Evolutionary conservation across 2,329 filamentous ascomycete species (phyloP).

Genomic region (Sordariomycetes sp.): DNA sequence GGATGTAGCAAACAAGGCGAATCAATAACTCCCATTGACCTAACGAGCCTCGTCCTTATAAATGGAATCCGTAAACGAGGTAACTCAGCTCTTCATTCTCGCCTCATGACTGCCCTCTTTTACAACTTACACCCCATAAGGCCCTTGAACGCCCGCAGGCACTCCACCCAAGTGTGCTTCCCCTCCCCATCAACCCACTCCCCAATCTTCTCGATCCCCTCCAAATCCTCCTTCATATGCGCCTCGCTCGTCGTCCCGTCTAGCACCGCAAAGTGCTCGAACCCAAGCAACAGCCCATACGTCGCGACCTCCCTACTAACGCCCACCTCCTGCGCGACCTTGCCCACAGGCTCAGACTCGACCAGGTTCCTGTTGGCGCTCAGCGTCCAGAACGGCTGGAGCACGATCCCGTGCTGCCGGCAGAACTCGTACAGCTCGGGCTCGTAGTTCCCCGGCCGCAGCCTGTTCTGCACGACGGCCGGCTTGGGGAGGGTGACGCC

Average conservation of each 20-base stretch:
- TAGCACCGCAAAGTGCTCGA: constrained; percentile 26
- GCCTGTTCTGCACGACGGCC: constrained; percentile 63
- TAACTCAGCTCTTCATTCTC: background rate
- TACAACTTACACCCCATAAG: background rate
- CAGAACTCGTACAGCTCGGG: constrained; percentile 39
- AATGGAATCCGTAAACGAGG: background rate
- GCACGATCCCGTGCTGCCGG: constrained; percentile 24
- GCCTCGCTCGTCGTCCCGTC: constrained; percentile 29
- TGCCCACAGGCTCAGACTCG: constrained; percentile 27
- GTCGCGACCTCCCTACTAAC: constrained; percentile 26
- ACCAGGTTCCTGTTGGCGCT: constrained; percentile 29
- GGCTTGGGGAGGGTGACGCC: constrained; percentile 22
- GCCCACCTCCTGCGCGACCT: constrained; percentile 27
- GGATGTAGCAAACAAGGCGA: background rate
- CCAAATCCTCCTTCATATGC: constrained; percentile 36
- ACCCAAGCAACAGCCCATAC: constrained; percentile 33
- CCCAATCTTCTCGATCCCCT: constrained; percentile 24
- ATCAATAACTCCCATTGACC: background rate
- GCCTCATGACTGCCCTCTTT: background rate
- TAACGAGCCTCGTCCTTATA: background rate
- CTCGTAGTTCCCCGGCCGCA: constrained; percentile 47
- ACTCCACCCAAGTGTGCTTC: constrained; percentile 29
- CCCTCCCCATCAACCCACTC: constrained; percentile 29
- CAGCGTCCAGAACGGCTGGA: constrained; percentile 43
- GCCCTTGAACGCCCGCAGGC: constrained; percentile 32